Base-by-base conservation (phyloP, 305 asterid species). In the Withania somnifera region DNA sequence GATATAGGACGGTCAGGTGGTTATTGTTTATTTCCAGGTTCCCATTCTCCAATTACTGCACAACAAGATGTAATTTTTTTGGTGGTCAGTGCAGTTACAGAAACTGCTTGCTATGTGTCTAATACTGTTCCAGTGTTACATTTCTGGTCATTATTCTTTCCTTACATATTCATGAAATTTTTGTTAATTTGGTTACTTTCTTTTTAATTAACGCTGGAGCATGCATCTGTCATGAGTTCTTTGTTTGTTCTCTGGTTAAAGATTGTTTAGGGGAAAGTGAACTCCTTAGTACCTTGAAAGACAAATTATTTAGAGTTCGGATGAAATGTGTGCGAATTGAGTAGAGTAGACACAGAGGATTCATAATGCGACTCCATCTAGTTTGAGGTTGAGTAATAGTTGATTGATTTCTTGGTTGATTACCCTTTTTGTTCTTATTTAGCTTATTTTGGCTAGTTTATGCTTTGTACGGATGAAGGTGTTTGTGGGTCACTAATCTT, bases 401-500 rank as follows among this genome's bases (percentile, higher is more conserved):
- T 73, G 45, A 14, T 73, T 73, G 26, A 47, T 47, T 47, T 47
- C 79, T 47, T 47, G 60, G 13, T 26, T 47, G 42, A 2, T 73
- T 73, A 10, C 24, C 22, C 8, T 73, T 34, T 47, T 26, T 26
- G 79, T 73, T 47, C 42, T 47, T 15, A 14, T 73, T 24, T 24
- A 67, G n/a, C 28, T 67, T 67, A 36, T 67, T 64, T 38, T 67
- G 30, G 28, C 9, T 73, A 73, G 61, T 73, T 73, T 47, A 40
- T 45, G 15, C 0, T 73, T 73, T 73, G 60, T 47, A 28, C 0
- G 17, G 60, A 47, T 73, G 40, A 26, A 47, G 60, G 58, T 73
- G 60, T 73, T 26, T 47, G 26, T 73, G n/a, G 83, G 81, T 86
- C 73, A 83, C 86, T 88, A 89, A 85, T 58, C 80, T 85, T 78